These are phyloP conservation scores for Fomitopsis pulvina DNA, from an alignment of 768 basidiomycete genomes.

Conservation along the genomic window DNA sequence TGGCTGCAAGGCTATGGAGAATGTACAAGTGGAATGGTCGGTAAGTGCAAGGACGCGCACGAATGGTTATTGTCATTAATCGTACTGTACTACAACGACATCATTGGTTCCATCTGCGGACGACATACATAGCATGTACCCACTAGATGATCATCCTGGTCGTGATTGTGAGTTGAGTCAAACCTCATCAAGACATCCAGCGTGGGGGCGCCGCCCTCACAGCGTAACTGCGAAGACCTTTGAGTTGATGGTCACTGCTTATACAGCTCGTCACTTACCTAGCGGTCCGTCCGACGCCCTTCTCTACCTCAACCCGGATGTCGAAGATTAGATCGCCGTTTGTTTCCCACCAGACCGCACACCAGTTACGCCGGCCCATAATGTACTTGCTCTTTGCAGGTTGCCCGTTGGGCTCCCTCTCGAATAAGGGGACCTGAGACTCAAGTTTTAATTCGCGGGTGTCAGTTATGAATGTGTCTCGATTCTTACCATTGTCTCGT, in stretches of 20 bases:
- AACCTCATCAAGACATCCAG: slow-evolving; percentile 13
- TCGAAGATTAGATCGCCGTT: slow-evolving; percentile 72
- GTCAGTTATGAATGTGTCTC: background rate
- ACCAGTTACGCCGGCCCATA: slow-evolving; percentile 90
- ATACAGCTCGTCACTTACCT: slow-evolving; percentile 42
- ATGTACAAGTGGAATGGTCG: too few relatives aligned
- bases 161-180: too few relatives aligned
- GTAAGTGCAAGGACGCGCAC: too few relatives aligned
- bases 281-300: slow-evolving; percentile 75
- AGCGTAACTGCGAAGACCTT: slow-evolving; percentile 16
- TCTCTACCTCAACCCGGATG: slow-evolving; percentile 79
- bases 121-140: too few relatives aligned
- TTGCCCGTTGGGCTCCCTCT: slow-evolving; percentile 68
- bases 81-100: too few relatives aligned
- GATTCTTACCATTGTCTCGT: slow-evolving; percentile 70
- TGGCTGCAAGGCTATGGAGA: too few relatives aligned
- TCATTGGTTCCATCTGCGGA: too few relatives aligned
- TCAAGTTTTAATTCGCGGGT: background rate
- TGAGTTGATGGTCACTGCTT: background rate
- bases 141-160: background rate
- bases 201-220: slow-evolving; percentile 24
- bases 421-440: slow-evolving; percentile 67
- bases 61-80: too few relatives aligned
- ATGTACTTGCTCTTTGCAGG: slow-evolving; percentile 73
- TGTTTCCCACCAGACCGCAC: slow-evolving; percentile 54